These are phyloP conservation scores for Obba rivulosa DNA, from an alignment of 768 basidiomycete genomes.

Conservation along the genomic window DNA sequence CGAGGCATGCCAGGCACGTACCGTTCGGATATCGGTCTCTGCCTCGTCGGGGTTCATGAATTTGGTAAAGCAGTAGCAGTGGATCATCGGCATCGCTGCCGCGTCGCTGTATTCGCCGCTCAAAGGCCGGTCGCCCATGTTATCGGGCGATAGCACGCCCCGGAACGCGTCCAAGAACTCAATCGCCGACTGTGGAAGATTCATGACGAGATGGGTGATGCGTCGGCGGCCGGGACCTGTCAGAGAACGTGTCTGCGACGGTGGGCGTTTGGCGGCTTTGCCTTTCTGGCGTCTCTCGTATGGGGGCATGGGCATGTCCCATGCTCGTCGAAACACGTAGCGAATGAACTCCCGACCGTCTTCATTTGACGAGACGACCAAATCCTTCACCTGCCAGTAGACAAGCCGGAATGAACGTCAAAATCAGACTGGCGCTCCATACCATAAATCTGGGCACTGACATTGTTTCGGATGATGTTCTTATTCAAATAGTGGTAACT, in stretches of 20 bases:
- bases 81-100: conserved; percentile 76
- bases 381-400: conserved; percentile 53
- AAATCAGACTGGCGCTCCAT: background rate
- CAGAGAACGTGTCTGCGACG: conserved; percentile 1
- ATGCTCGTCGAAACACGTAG: conserved; percentile 43
- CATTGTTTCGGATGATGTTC: conserved; percentile 77
- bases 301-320: conserved; percentile 55
- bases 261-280: too few species aligned
- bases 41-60: conserved; percentile 67
- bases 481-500: conserved; percentile 69
- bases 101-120: conserved; percentile 35
- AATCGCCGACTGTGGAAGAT: conserved; percentile 89
- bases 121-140: conserved; percentile 37
- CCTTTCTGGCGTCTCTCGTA: too few species aligned
- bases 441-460: conserved; percentile 28
- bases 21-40: conserved; percentile 74
- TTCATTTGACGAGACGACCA: conserved; percentile 68
- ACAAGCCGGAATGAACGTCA: background rate
- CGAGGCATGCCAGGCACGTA: conserved; percentile 32
- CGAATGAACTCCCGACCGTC: conserved; percentile 89
- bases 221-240: conserved; percentile 37
- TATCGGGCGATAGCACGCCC: conserved; percentile 51
- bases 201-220: conserved; percentile 94
- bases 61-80: conserved; percentile 95
- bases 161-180: conserved; percentile 86